phyloP scores from a whole-genome alignment of 2,329 filamentous ascomycete species.

The Colletotrichum aenigma region DNA sequence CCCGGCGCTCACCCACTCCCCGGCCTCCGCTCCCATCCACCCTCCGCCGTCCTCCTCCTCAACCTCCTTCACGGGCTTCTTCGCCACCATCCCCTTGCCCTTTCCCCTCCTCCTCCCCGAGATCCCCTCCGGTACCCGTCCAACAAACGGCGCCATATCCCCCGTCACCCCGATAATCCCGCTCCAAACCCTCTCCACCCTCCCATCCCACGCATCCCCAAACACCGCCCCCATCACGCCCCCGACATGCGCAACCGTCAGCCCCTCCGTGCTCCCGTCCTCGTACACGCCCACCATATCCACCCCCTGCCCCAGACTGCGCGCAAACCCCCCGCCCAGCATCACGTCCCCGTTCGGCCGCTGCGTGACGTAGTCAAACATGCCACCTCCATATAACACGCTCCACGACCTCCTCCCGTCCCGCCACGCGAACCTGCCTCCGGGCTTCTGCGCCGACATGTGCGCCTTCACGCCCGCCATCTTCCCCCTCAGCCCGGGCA shows the following conservation, averaged over 20 bases:
- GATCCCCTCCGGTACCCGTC: constrained; percentile 36
- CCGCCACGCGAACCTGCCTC: constrained; percentile 27
- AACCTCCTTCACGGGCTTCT: not conserved
- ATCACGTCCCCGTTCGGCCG: constrained; percentile 53
- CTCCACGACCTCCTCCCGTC: constrained; percentile 52
- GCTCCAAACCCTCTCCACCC: constrained; percentile 49
- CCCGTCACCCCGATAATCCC: constrained; percentile 53
- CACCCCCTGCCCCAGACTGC: constrained; percentile 43
- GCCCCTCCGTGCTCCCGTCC: constrained; percentile 45
- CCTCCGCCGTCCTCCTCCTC: not conserved
- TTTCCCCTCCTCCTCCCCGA: constrained; percentile 23
- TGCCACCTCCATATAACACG: constrained; percentile 43
- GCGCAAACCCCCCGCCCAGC: constrained; percentile 57
- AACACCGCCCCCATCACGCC: constrained; percentile 49
- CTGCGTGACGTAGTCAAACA: constrained; percentile 58
- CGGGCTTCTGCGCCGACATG: constrained; percentile 54
- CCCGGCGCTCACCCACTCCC: constrained; percentile 58
- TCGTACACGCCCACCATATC: constrained; percentile 51
- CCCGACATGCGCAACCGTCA: constrained; percentile 41
- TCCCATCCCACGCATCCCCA: constrained; percentile 38
- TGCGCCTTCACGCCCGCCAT: constrained; percentile 50
- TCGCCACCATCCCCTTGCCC: not conserved
- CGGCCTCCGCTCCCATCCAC: constrained; percentile 23
- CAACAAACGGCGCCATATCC: constrained; percentile 55
- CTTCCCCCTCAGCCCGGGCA: constrained; percentile 51